Base-by-base conservation (phyloP, 2,329 filamentous ascomycete genomes). In the Epichloe typhina region DNA sequence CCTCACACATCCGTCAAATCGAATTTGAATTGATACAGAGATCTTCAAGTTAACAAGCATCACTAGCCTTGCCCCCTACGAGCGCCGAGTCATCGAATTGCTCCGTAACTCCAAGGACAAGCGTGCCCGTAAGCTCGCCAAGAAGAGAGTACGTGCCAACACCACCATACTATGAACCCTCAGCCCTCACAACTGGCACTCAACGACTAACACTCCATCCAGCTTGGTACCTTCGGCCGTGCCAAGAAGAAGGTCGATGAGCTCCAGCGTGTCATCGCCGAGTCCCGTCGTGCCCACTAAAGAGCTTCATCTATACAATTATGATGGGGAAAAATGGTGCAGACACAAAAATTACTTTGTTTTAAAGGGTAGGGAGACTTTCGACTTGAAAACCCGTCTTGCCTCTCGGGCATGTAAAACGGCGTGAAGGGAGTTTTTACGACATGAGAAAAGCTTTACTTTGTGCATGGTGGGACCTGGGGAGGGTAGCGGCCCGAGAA, bases 211-310 rank as follows among this genome's bases (percentile, higher is more conserved):
- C 26, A 37, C 5, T 3, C 52, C 33, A 51, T 53, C 58, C 59
- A 93, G 86, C 90, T 98, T 79, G 93, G 93, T 72, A 97, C 93
- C 65, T 97, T 97, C 75, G 87, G 88, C 69, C 91, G 93, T 74
- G 91, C 91, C 69, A 98, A 98, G 91, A 84, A 82, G 72, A 98
- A 98, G 91, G 93, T 98, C 64, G 93, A 98, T 72, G 91, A 97
- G 79, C 88, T 98, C 77, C 88, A 89, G 77, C 83, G 88, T 68
- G 87, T 98, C 74, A 98, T 98, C 71, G 88, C 91, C 67, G 93
- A 97, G 80, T 84, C 90, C 70, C 90, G 91, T 75, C 73, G 77
- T 64, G 68, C 72, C 62, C 77, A 81, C 73, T 81, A 80, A 80
- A 69, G 4, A 56, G 47, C 39, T 33, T 9, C 7, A 31, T 31